phyloP scores from a whole-genome alignment of 257 asterid genomes.

The Lycium ferocissimum region DNA sequence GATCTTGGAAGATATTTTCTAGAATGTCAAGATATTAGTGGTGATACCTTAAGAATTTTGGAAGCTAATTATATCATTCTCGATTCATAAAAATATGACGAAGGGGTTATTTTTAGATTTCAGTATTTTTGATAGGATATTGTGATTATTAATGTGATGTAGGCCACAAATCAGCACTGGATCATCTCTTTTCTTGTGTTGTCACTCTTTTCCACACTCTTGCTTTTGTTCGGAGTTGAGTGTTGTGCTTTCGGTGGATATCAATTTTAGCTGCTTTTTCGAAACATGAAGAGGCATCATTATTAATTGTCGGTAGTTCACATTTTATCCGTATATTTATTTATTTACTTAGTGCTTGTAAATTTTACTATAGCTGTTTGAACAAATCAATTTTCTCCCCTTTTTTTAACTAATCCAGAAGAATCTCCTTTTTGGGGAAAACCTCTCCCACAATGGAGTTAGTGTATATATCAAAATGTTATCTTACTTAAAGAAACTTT shows the following conservation, averaged over 20 bases:
- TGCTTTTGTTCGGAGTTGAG: not conserved
- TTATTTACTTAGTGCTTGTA: not conserved
- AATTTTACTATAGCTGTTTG: constrained; percentile 1
- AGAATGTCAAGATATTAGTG: not conserved
- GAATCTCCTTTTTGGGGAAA: not conserved
- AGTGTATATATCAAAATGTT: not conserved
- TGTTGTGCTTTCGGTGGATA: not conserved
- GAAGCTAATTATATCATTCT: constrained; percentile 2
- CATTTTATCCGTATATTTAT: not conserved
- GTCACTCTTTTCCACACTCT: not conserved
- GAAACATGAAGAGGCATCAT: constrained; percentile 23
- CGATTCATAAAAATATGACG: not conserved
- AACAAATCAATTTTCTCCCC: constrained; percentile 14
- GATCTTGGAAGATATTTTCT: not conserved
- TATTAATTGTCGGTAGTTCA: not conserved
- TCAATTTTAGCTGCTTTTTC: not conserved
- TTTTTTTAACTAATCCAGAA: not conserved
- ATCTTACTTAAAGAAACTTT: not conserved
- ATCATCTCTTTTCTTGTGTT: not conserved
- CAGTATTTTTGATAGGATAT: constrained; percentile 13
- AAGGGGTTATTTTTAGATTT: not conserved
- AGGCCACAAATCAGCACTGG: not conserved
- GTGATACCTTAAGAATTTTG: not conserved
- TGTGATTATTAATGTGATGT: not conserved
- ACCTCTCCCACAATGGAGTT: not conserved